Evolutionary conservation across 2,329 filamentous ascomycete species (phyloP).

Genomic region (Exophiala xenobiotica): DNA sequence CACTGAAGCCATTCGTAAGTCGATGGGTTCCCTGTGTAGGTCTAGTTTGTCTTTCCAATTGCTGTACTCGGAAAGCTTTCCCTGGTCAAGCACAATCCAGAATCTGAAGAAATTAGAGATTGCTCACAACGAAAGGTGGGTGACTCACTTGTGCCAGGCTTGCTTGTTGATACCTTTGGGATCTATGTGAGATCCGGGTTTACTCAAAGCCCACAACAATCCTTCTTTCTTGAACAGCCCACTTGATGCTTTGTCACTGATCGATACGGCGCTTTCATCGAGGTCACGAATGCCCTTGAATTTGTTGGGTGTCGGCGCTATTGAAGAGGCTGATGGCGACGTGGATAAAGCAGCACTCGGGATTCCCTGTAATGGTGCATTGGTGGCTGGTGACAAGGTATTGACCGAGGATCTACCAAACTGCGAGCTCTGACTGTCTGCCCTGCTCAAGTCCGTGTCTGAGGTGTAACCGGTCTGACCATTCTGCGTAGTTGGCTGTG

Average conservation of each 20-base stretch:
- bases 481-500: conserved; percentile 36
- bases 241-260: conserved; percentile 48
- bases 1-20: conserved; percentile 93
- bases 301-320: conserved; percentile 49
- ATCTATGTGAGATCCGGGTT: conserved; percentile 90
- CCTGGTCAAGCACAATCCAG: conserved; percentile 97
- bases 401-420: conserved; percentile 50
- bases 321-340: conserved; percentile 38
- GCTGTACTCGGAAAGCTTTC: conserved; percentile 94
- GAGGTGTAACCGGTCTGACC: conserved; percentile 56
- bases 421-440: conserved; percentile 72
- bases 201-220: conserved; percentile 87
- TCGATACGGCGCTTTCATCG: conserved; percentile 72
- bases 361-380: conserved; percentile 31
- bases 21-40: conserved; percentile 96
- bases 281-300: conserved; percentile 93
- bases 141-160: conserved; percentile 92
- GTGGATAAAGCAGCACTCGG: conserved; percentile 37
- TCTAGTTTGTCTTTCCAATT: conserved; percentile 99
- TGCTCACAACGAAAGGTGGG: neutral
- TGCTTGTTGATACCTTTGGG: conserved; percentile 94
- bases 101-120: conserved; percentile 60
- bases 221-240: conserved; percentile 84
- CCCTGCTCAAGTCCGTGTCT: conserved; percentile 69
- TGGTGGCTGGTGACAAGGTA: conserved; percentile 34